Percentiles rank a stretch among this genome's conserved stretches.
These are phyloP conservation scores for Xylaria sp. DNA, from an alignment of 2,329 filamentous ascomycete species.

Conservation along the genomic window DNA sequence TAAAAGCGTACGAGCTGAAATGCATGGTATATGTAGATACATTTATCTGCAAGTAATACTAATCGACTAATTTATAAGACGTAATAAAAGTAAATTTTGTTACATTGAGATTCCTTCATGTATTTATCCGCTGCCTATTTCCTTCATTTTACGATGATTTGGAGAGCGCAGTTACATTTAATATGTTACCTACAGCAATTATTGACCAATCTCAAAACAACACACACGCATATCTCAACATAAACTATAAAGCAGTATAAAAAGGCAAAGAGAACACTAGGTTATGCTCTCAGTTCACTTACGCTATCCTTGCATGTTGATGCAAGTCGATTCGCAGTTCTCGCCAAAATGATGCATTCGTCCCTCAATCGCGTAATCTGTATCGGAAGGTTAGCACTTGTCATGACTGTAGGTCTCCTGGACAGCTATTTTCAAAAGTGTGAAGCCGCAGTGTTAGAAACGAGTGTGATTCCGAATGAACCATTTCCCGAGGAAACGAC, in stretches of 20 bases:
- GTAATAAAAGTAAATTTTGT: neutral
- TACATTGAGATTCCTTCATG: neutral
- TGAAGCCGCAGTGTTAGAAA: slow-evolving; percentile 11
- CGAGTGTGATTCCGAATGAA: neutral
- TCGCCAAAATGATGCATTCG: neutral
- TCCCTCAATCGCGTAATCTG: neutral
- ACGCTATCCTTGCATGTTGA: neutral
- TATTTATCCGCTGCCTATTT: slow-evolving; percentile 26
- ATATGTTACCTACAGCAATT: no score
- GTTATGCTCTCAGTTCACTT: no score
- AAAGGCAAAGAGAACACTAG: no score
- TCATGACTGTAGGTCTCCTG: neutral
- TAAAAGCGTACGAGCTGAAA: neutral
- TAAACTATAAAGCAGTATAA: neutral
- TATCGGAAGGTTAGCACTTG: neutral
- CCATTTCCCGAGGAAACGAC: neutral
- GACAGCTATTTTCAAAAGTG: neutral
- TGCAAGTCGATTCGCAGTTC: neutral
- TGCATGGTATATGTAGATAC: neutral
- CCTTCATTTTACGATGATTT: no score
- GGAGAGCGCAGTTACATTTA: no score
- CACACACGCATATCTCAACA: no score
- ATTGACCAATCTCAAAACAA: no score
- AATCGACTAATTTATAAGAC: neutral
- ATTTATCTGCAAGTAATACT: neutral